Conservation (phyloP, 768 basidiomycete genomes). For the Lactarius akahatsu region DNA sequence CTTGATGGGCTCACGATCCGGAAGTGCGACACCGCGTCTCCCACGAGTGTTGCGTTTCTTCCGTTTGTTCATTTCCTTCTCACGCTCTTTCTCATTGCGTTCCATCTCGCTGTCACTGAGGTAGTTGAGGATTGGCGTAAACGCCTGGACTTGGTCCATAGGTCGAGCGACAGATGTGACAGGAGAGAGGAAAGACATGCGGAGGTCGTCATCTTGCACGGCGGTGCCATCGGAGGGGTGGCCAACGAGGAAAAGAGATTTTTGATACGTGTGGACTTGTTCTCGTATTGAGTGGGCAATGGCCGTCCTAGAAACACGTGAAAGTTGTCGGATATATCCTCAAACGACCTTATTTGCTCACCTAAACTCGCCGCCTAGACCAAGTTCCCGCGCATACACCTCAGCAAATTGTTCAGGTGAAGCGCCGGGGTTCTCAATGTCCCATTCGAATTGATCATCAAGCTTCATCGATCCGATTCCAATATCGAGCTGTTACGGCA, state of each 20-base stretch:
- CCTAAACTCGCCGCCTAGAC: constrained; percentile 91
- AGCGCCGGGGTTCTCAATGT: constrained; percentile 73
- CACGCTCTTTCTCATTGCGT: constrained; percentile 85
- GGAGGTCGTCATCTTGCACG: constrained; percentile 88
- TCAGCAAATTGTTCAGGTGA: constrained; percentile 93
- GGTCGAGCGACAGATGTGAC: constrained; percentile 68
- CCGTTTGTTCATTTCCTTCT: constrained; percentile 87
- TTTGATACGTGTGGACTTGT: constrained; percentile 88
- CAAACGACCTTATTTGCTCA: constrained; percentile 40
- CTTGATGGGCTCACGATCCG: constrained; percentile 89
- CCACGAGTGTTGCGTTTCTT: constrained; percentile 83
- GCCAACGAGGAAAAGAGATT: constrained; percentile 87
- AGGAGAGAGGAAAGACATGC: constrained; percentile 84
- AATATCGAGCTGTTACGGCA: constrained; percentile 75
- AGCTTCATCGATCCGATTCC: constrained; percentile 91
- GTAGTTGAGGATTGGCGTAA: constrained; percentile 87
- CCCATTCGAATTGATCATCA: constrained; percentile 98
- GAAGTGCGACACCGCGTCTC: constrained; percentile 74
- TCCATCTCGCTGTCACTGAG: constrained; percentile 89
- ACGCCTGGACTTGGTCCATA: constrained; percentile 72
- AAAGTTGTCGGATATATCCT: background rate
- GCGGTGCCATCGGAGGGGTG: constrained; percentile 78
- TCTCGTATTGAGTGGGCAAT: constrained; percentile 95
- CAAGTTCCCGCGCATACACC: constrained; percentile 81
- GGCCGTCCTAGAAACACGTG: constrained; percentile 61